Conservation (phyloP, 1,284 basidiomycete genomes). For the Trichosporon inkin region DNA sequence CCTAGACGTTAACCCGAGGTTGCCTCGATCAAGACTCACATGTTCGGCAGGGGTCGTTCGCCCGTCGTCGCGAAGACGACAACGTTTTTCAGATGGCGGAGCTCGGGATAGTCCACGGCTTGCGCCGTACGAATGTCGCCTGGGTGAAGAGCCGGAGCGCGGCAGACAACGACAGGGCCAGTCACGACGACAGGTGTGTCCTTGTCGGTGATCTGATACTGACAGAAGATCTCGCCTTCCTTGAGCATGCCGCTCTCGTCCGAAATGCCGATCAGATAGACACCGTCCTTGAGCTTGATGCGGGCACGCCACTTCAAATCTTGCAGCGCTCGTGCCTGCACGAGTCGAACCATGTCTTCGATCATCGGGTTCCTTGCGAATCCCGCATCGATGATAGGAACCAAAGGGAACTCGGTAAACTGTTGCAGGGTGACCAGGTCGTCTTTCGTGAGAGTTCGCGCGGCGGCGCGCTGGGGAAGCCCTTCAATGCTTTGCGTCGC, state of each 20-base stretch:
- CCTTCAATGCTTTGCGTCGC: conserved; percentile 38
- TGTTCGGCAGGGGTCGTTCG: conserved; percentile 44
- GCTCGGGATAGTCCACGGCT: conserved; percentile 41
- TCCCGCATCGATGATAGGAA: conserved; percentile 36
- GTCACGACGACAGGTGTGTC: conserved; percentile 30
- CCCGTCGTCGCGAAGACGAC: conserved; percentile 48
- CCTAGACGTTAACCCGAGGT: conserved; percentile 26
- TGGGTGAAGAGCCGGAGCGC: conserved; percentile 46
- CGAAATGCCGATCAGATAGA: conserved; percentile 46
- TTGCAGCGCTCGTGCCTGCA: conserved; percentile 42
- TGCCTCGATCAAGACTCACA: conserved; percentile 23
- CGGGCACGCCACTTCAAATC: conserved; percentile 51
- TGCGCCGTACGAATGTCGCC: conserved; percentile 44
- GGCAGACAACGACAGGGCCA: conserved; percentile 42
- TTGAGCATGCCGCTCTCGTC: conserved; percentile 43
- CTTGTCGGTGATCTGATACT: conserved; percentile 40
- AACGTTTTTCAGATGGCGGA: conserved; percentile 48
- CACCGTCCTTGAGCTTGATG: conserved; percentile 38
- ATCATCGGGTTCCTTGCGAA: conserved; percentile 44
- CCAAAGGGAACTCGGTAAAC: conserved; percentile 44
- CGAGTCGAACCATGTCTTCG: conserved; percentile 40
- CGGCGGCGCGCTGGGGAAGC: conserved; percentile 29
- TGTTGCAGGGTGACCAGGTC: conserved; percentile 27
- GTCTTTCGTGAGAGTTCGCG: conserved; percentile 20
- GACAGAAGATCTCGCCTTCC: conserved; percentile 49